Conservation (phyloP, 2,329 filamentous ascomycete species). For the Microsporum canis region DNA sequence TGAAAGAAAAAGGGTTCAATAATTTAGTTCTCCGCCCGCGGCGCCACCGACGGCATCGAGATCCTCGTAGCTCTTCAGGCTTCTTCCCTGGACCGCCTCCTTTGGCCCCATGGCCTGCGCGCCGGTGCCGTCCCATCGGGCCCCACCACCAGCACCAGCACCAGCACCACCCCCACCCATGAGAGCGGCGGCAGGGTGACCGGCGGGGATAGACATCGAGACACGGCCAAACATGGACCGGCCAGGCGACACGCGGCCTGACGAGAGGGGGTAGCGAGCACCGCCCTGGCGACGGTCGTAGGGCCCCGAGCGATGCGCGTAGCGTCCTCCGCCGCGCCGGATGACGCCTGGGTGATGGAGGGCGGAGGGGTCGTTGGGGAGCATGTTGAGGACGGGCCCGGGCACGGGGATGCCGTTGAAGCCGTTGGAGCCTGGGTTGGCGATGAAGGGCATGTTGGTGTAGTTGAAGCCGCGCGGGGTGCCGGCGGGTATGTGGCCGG, state of each 20-base stretch:
- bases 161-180: constrained; percentile 31
- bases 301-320: constrained; percentile 55
- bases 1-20: constrained; percentile 41
- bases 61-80: constrained; percentile 94
- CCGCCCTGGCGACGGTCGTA: constrained; percentile 54
- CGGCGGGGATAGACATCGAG: constrained; percentile 23
- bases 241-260: constrained; percentile 39
- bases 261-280: constrained; percentile 18
- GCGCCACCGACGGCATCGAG: constrained; percentile 70
- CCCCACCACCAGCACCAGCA: constrained; percentile 59
- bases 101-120: constrained; percentile 66
- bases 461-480: constrained; percentile 89
- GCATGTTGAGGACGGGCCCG: not conserved
- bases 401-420: not conserved
- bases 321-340: constrained; percentile 54
- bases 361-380: constrained; percentile 30
- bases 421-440: constrained; percentile 17
- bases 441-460: constrained; percentile 53
- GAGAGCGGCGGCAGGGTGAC: constrained; percentile 30
- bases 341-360: constrained; percentile 53
- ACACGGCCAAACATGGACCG: constrained; percentile 26
- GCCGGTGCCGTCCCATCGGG: constrained; percentile 60
- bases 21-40: constrained; percentile 78
- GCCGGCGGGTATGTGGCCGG: constrained; percentile 63
- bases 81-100: constrained; percentile 85